phyloP scores from a whole-genome alignment of 2,329 filamentous ascomycete species.

The Pseudogymnoascus sp. region DNA sequence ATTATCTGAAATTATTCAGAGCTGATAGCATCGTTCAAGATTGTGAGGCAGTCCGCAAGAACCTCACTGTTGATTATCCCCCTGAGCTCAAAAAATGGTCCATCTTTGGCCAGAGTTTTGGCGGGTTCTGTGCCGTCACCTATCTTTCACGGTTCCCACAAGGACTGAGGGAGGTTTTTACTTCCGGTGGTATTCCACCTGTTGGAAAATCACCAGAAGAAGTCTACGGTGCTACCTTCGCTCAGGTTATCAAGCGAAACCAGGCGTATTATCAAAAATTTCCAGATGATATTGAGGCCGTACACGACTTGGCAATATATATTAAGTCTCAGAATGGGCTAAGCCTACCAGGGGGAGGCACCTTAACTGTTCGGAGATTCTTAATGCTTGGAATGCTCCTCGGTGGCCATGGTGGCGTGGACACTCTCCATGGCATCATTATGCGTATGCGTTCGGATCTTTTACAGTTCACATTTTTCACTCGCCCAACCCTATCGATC shows the following conservation, averaged over 20 bases:
- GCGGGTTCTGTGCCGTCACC: constrained; percentile 75
- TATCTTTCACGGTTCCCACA: constrained; percentile 77
- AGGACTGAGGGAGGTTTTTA: constrained; percentile 72
- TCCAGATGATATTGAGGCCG: constrained; percentile 64
- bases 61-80: constrained; percentile 61
- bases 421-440: constrained; percentile 65
- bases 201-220: constrained; percentile 63
- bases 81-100: constrained; percentile 70
- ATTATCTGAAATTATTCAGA: constrained; percentile 76
- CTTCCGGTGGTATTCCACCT: constrained; percentile 76
- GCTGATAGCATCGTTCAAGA: constrained; percentile 88
- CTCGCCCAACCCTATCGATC: constrained; percentile 57
- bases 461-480: constrained; percentile 66
- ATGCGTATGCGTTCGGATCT: constrained; percentile 65
- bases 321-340: constrained; percentile 53
- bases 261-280: constrained; percentile 71
- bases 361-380: constrained; percentile 64
- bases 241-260: constrained; percentile 64
- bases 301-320: constrained; percentile 58
- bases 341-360: constrained; percentile 62
- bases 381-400: constrained; percentile 71
- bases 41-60: constrained; percentile 74
- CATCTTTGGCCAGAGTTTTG: constrained; percentile 84
- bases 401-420: constrained; percentile 70
- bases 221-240: constrained; percentile 66